Conservation (phyloP, 225 moss, liverwort and hornwort species). For the Physcomitrellopsis africana region DNA sequence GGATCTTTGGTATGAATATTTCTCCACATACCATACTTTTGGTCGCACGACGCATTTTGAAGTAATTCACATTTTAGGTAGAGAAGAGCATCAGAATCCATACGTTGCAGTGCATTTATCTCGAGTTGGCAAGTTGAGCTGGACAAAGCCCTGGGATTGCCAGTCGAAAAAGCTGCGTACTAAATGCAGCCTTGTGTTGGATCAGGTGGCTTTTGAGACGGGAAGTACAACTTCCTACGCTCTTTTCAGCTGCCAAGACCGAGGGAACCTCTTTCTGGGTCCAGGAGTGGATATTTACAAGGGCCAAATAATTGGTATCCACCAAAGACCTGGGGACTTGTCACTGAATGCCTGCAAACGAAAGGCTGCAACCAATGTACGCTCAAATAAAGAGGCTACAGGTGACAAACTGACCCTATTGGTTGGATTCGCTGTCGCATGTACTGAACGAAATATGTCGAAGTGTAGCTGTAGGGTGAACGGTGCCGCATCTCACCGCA, state of each 20-base stretch:
- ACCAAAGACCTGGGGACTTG: constrained; percentile 92
- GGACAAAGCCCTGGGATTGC: too few species aligned
- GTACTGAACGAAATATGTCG: neutral
- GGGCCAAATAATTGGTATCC: constrained; percentile 95
- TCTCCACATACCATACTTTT: too few species aligned
- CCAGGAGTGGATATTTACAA: constrained; percentile 85
- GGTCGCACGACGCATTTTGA: neutral
- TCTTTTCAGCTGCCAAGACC: constrained; percentile 92
- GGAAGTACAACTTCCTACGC: constrained; percentile 89
- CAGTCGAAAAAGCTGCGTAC: neutral
- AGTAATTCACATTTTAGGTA: neutral
- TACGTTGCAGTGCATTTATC: too few species aligned
- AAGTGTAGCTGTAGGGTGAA: too few species aligned
- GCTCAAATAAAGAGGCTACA: constrained; percentile 97
- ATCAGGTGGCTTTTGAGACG: constrained; percentile 89
- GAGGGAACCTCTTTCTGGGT: constrained; percentile 75
- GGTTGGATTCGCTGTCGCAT: neutral
- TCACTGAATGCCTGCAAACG: constrained; percentile 87
- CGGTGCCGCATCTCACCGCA: too few species aligned
- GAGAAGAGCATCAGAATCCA: neutral
- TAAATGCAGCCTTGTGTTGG: neutral
- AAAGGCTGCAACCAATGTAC: constrained; percentile 96
- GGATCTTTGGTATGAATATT: constrained; percentile 79
- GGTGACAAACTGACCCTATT: constrained; percentile 38
- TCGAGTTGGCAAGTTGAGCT: too few species aligned